Conservation (phyloP, 1,284 basidiomycete genomes). For the Apiotrichum brassicae region DNA sequence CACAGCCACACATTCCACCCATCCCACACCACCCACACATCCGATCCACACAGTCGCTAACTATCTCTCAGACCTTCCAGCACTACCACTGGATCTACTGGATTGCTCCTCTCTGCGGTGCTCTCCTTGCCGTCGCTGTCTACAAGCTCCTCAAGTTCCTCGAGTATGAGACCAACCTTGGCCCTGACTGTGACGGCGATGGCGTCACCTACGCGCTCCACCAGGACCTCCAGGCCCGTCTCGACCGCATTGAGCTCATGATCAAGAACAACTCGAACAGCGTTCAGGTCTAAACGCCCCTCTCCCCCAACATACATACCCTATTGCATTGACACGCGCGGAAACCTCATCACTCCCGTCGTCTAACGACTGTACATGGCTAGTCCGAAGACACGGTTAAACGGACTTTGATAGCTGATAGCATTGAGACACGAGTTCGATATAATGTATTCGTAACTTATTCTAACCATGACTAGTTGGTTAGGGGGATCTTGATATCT, state of each 20-base stretch:
- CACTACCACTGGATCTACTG: constrained; percentile 46
- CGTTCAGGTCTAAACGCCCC: constrained; percentile 1
- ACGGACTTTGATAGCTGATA: no score
- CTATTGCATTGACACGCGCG: no score
- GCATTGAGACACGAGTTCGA: no score
- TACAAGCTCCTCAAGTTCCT: constrained; percentile 40
- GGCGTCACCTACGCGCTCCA: constrained; percentile 8
- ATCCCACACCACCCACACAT: no score
- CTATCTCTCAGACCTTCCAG: constrained; percentile 24
- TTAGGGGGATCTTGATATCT: no score
- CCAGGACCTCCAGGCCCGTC: constrained; percentile 12
- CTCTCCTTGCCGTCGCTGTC: constrained; percentile 42
- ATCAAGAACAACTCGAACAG: constrained; percentile 1
- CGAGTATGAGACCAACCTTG: constrained; percentile 27
- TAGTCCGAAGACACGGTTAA: no score
- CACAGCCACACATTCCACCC: no score
- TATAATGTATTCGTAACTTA: no score
- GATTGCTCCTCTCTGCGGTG: constrained; percentile 41
- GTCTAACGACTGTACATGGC: no score
- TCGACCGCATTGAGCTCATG: constrained; percentile 23
- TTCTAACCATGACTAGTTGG: no score
- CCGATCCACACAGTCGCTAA: background rate
- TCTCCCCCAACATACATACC: no score
- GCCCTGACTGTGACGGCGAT: constrained; percentile 22
- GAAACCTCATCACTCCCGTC: no score